A percentile compares a stretch with the other conserved stretches of the same genome.
Evolutionary conservation across 352 stramenopile genomes (phyloP).

Genomic region (Pythium aquatile): DNA sequence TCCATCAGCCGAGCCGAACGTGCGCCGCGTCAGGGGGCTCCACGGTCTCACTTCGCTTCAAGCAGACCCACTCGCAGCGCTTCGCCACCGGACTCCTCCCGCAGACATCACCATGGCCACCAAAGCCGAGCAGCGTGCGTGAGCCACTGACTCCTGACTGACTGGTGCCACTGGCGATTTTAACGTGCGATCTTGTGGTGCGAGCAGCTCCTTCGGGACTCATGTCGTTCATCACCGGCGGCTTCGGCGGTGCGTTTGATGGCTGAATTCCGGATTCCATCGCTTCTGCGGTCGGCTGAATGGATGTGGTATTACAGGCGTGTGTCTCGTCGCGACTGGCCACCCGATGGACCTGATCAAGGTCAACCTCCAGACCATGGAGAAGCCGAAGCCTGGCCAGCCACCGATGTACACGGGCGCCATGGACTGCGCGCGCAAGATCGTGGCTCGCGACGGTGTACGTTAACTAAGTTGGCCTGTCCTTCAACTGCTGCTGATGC

Average conservation of each 20-base stretch:
- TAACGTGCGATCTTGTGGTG: constrained; percentile 12
- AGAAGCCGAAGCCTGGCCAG: constrained; percentile 60
- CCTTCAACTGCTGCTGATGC: constrained; percentile 7
- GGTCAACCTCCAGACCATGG: constrained; percentile 92
- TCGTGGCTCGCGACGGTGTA: constrained; percentile 92
- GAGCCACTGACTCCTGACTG: neutral
- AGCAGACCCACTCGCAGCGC: constrained; percentile 13
- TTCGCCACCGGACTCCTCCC: neutral
- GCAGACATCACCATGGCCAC: constrained; percentile 17
- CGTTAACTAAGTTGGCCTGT: constrained; percentile 18
- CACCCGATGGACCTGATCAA: constrained; percentile 97
- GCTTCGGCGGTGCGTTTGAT: constrained; percentile 82
- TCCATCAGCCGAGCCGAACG: constrained; percentile 25
- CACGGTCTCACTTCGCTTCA: constrained; percentile 24
- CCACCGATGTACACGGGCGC: constrained; percentile 78
- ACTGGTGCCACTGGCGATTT: constrained; percentile 2
- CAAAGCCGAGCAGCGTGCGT: constrained; percentile 27
- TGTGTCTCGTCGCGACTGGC: constrained; percentile 91
- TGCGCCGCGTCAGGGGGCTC: constrained; percentile 19
- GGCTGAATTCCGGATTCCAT: neutral
- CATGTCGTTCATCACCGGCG: constrained; percentile 94
- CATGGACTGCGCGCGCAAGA: constrained; percentile 91
- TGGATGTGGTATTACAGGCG: constrained; percentile 32
- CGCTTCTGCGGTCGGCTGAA: too few relatives aligned
- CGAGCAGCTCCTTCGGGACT: constrained; percentile 72